These are phyloP conservation scores for Ogataea trehalophila DNA, from an alignment of 805 yeast genomes.

Conservation along the genomic window DNA sequence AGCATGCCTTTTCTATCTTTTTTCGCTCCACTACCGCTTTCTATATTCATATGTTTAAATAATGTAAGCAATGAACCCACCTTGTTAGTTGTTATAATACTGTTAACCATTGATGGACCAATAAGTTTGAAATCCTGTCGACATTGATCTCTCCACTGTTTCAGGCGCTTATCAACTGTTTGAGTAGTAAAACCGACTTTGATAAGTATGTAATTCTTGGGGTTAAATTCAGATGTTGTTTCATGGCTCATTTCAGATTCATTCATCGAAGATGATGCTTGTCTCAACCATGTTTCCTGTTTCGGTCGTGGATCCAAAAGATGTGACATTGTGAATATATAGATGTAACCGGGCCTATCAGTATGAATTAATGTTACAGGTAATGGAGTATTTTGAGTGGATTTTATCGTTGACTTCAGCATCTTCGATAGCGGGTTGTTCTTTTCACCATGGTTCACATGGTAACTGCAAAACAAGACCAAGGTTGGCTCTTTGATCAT, in stretches of 20 bases:
- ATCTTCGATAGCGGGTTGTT: background rate
- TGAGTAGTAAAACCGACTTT: slow-evolving; percentile 54
- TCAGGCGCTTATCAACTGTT: slow-evolving; percentile 36
- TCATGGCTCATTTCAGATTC: slow-evolving; percentile 12
- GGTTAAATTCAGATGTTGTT: slow-evolving; percentile 31
- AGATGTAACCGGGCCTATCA: slow-evolving; percentile 40
- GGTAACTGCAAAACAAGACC: slow-evolving; percentile 34
- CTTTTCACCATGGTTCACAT: slow-evolving; percentile 14
- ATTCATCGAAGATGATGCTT: slow-evolving; percentile 17
- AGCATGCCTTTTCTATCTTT: too few relatives aligned
- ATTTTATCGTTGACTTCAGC: too few relatives aligned
- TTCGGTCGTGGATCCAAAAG: slow-evolving; percentile 28
- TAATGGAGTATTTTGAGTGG: too few relatives aligned
- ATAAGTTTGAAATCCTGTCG: slow-evolving; percentile 39
- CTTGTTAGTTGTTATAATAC: slow-evolving; percentile 14
- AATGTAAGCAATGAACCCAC: slow-evolving; percentile 8
- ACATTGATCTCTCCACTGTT: slow-evolving; percentile 52
- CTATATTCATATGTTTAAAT: slow-evolving; percentile 8
- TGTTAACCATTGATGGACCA: slow-evolving; percentile 28
- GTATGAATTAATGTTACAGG: background rate
- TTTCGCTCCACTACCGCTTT: background rate
- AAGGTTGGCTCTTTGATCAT: slow-evolving; percentile 11
- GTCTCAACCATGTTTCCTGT: slow-evolving; percentile 35
- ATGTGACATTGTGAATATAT: slow-evolving; percentile 44
- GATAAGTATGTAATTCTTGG: slow-evolving; percentile 36